Evolutionary conservation across 345 rosid genomes (phyloP).

Genomic region (Eutrema yunnanense): DNA sequence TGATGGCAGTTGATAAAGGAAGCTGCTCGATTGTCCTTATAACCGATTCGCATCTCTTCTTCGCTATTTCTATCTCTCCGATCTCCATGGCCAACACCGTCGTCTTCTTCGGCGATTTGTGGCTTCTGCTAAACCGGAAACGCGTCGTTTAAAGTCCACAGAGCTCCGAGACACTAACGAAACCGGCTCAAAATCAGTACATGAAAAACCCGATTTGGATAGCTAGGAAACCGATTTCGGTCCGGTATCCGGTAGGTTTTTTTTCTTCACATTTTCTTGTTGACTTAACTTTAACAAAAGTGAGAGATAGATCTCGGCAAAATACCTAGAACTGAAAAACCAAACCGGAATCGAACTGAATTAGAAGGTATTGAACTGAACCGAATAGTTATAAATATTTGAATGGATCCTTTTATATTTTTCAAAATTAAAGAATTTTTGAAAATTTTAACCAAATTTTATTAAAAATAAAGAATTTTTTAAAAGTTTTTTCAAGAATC

Average conservation of each 20-base stretch:
- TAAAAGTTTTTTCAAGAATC: too few species aligned
- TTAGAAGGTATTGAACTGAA: too few species aligned
- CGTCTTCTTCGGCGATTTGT: background rate
- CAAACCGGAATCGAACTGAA: too few species aligned
- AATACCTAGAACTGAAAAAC: too few species aligned
- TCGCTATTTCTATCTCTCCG: constrained; percentile 39
- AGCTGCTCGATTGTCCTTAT: constrained; percentile 38
- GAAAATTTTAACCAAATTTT: too few species aligned
- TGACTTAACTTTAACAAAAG: too few species aligned
- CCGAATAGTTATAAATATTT: too few species aligned
- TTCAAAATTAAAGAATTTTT: too few species aligned
- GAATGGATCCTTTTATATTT: too few species aligned
- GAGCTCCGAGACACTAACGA: background rate
- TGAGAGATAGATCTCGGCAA: too few species aligned
- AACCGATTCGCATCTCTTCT: constrained; percentile 44
- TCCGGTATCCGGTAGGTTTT: background rate
- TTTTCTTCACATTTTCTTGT: too few species aligned
- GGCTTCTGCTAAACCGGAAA: background rate
- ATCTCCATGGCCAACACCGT: constrained; percentile 14
- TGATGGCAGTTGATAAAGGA: constrained; percentile 28
- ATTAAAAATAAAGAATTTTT: too few species aligned
- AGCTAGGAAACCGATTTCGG: background rate
- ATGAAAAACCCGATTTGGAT: background rate
- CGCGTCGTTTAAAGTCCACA: background rate
- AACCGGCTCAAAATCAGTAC: background rate